Percentiles rank a stretch among this genome's conserved stretches.
These are phyloP conservation scores for Fusarium metavorans DNA, from an alignment of 2,329 filamentous ascomycete species.

Conservation along the genomic window DNA sequence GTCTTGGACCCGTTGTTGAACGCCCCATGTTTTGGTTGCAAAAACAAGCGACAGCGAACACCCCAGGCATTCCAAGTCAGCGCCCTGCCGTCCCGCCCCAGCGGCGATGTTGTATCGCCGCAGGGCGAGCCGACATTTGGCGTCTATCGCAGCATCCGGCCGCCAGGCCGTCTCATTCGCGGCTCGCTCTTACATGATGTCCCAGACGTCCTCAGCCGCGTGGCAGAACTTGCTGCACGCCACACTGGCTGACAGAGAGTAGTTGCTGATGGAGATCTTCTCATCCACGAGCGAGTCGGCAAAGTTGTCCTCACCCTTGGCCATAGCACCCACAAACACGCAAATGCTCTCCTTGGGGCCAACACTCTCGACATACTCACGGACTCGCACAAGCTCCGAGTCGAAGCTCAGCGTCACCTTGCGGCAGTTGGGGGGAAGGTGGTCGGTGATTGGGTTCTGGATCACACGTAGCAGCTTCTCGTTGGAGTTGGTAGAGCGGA, in stretches of 20 bases:
- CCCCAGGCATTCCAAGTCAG: conserved; percentile 73
- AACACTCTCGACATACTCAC: conserved; percentile 87
- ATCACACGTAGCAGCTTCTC: conserved; percentile 98
- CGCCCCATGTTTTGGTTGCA: conserved; percentile 85
- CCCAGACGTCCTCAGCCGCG: conserved; percentile 96
- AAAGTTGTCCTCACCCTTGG: conserved; percentile 95
- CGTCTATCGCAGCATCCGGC: conserved; percentile 37
- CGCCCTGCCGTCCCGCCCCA: conserved; percentile 55
- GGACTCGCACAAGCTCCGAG: conserved; percentile 84
- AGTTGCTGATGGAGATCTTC: conserved; percentile 98
- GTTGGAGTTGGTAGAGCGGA: conserved; percentile 95
- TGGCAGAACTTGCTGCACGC: conserved; percentile 99
- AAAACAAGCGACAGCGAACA: conserved; percentile 85
- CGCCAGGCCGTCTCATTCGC: conserved; percentile 21
- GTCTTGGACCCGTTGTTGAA: conserved; percentile 82
- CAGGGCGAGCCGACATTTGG: conserved; percentile 51
- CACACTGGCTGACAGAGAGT: conserved; percentile 95
- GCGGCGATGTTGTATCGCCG: conserved; percentile 81
- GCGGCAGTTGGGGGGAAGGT: conserved; percentile 95
- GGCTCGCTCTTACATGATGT: conserved; percentile 75
- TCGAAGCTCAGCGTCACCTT: conserved; percentile 98
- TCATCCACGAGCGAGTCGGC: conserved; percentile 95
- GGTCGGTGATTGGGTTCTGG: conserved; percentile 97
- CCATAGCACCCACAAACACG: conserved; percentile 98
- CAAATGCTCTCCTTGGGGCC: conserved; percentile 91